A percentile compares a stretch with the other conserved stretches of the same genome.
phyloP scores from a whole-genome alignment of 148 eudicot genomes.

The Rhododendron henanense region DNA sequence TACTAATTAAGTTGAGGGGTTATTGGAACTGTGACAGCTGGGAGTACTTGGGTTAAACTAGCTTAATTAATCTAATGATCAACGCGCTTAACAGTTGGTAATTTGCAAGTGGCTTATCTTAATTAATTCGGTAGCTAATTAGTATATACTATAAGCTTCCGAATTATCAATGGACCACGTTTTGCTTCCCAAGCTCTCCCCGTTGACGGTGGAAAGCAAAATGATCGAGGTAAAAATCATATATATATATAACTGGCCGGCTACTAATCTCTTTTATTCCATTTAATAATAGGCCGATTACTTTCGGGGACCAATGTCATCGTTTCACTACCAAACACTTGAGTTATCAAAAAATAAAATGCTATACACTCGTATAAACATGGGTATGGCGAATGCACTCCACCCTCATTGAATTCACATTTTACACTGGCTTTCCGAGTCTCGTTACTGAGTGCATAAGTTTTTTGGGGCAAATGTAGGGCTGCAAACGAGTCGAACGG shows the following conservation, averaged over 20 bases:
- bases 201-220: background rate
- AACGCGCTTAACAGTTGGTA: background rate
- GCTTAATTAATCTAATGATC: background rate
- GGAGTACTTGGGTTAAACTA: background rate
- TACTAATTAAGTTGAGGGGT: background rate
- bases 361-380: too few species aligned
- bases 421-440: background rate
- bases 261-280: too few species aligned
- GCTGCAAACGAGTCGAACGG: too few species aligned
- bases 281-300: background rate
- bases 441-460: too few species aligned
- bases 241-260: background rate
- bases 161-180: background rate
- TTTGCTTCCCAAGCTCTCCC: background rate
- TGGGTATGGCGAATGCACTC: background rate
- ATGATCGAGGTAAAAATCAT: background rate
- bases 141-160: background rate
- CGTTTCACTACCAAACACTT: too few species aligned
- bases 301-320: background rate
- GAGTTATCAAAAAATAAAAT: too few species aligned
- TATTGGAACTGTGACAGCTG: constrained; percentile 7
- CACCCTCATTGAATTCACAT: background rate
- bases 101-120: background rate
- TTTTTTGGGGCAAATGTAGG: too few species aligned
- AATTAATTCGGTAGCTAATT: background rate